Percentiles rank a stretch among this genome's conserved stretches.
These are phyloP conservation scores for Annulohypoxylon maeteangense DNA, from an alignment of 495 filamentous ascomycete species.

Conservation along the genomic window DNA sequence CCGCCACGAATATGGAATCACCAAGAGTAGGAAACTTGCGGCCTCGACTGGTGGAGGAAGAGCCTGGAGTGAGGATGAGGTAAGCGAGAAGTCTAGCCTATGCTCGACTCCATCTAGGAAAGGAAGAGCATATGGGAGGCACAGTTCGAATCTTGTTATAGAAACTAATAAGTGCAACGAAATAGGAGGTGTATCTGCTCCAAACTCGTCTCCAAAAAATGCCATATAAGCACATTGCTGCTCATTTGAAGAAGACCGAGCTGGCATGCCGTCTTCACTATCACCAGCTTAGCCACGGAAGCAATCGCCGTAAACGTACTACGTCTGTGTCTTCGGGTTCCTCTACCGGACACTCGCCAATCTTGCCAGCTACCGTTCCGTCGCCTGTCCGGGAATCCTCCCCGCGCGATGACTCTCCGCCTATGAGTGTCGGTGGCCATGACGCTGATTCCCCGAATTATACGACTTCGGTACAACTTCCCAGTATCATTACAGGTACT, in stretches of 20 bases:
- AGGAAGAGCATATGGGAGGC: not conserved
- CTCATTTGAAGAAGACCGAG: slow-evolving; percentile 85
- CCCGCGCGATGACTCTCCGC: slow-evolving; percentile 53
- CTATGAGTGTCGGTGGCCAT: slow-evolving; percentile 50
- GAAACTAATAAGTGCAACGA: slow-evolving; percentile 32
- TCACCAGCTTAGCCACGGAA: slow-evolving; percentile 84
- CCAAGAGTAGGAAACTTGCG: slow-evolving; percentile 67
- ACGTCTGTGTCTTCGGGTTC: slow-evolving; percentile 70
- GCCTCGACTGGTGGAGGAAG: slow-evolving; percentile 76
- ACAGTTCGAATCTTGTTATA: slow-evolving; percentile 1
- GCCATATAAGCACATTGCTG: slow-evolving; percentile 89
- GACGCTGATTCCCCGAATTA: slow-evolving; percentile 51
- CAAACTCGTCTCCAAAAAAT: slow-evolving; percentile 86
- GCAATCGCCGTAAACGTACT: slow-evolving; percentile 75
- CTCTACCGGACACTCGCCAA: slow-evolving; percentile 59
- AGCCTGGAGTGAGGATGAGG: slow-evolving; percentile 83
- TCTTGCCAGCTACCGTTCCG: slow-evolving; percentile 55
- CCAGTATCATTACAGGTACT: slow-evolving; percentile 55
- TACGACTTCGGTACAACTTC: slow-evolving; percentile 54
- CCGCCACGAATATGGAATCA: slow-evolving; percentile 64
- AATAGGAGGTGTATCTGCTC: slow-evolving; percentile 83
- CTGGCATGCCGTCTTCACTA: slow-evolving; percentile 86
- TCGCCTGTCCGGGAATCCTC: slow-evolving; percentile 59
- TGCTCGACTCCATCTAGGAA: not conserved
- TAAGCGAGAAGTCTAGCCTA: slow-evolving; percentile 50